Evolutionary conservation across 441 rosid genomes (phyloP).

Genomic region (Pelargonium australe): DNA sequence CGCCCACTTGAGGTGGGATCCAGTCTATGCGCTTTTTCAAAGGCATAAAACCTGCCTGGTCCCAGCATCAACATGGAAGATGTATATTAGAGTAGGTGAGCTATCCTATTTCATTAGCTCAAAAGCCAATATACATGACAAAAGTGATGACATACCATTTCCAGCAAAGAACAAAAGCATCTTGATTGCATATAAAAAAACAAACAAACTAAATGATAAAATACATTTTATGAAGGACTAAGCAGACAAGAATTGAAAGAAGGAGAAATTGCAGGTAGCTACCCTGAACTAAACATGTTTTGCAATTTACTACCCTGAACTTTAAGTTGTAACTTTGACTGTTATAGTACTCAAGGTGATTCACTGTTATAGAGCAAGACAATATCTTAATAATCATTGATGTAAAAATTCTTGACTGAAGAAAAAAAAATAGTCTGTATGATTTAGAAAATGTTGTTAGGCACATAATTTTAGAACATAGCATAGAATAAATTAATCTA

Average conservation of each 20-base stretch:
- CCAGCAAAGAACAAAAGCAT: neutral
- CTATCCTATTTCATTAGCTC: neutral
- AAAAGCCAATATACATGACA: neutral
- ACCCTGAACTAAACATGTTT: too few species aligned
- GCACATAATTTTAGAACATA: too few species aligned
- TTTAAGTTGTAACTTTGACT: too few species aligned
- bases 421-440: too few species aligned
- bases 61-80: conserved; percentile 1
- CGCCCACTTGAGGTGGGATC: conserved; percentile 97
- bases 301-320: too few species aligned
- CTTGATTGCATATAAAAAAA: neutral
- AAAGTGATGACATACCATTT: neutral
- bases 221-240: neutral
- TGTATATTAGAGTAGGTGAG: neutral
- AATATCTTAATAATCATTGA: too few species aligned
- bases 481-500: too few species aligned
- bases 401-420: too few species aligned
- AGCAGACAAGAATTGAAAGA: neutral
- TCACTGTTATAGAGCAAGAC: too few species aligned
- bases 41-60: conserved; percentile 95
- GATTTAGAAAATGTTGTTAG: too few species aligned
- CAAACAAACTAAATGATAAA: neutral
- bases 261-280: too few species aligned
- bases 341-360: too few species aligned
- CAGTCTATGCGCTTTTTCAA: conserved; percentile 90